Conservation (phyloP, 1,284 basidiomycete species). For the Marasmius tenuissimus region DNA sequence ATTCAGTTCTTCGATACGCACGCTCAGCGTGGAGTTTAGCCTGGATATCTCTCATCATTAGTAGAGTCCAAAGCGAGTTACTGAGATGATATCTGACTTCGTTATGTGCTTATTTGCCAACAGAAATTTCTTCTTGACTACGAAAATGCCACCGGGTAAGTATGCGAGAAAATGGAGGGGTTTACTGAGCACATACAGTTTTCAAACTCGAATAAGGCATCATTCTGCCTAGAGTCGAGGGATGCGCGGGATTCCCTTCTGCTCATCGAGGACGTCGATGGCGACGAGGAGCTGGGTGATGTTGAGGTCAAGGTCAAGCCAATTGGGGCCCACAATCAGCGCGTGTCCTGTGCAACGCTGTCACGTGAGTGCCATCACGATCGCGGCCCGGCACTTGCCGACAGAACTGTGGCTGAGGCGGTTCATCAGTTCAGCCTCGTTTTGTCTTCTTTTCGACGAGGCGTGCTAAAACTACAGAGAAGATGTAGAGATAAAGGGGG, state of each 20-base stretch:
- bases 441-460: no score
- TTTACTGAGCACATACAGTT: constrained; percentile 56
- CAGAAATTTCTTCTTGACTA: constrained; percentile 88
- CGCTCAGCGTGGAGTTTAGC: constrained; percentile 79
- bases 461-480: no score
- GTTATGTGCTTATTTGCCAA: constrained; percentile 88
- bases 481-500: no score
- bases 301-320: constrained; percentile 7
- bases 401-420: no score
- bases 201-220: constrained; percentile 79
- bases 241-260: constrained; percentile 78
- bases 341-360: constrained; percentile 1
- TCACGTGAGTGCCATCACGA: neutral
- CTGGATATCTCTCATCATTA: constrained; percentile 33
- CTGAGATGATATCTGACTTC: constrained; percentile 50
- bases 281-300: constrained; percentile 21
- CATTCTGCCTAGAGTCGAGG: constrained; percentile 65
- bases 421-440: no score
- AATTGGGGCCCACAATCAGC: constrained; percentile 11
- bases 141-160: constrained; percentile 28
- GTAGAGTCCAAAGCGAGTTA: neutral
- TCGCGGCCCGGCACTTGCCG: neutral
- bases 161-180: constrained; percentile 2
- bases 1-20: constrained; percentile 81
- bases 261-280: constrained; percentile 59